These are phyloP conservation scores for Ogataea paradorogensis DNA, from an alignment of 805 yeast species.

Conservation along the genomic window DNA sequence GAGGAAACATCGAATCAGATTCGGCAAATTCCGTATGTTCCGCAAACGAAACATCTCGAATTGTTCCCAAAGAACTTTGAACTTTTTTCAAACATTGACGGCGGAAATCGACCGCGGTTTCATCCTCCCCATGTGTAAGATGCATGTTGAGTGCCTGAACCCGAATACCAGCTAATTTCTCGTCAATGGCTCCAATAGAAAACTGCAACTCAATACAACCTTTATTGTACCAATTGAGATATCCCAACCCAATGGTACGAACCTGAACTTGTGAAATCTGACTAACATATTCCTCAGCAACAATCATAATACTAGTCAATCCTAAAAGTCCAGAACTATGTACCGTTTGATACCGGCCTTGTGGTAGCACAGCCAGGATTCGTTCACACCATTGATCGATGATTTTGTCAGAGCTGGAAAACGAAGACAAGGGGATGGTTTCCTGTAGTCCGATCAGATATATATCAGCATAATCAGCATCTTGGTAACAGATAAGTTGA, in stretches of 20 bases:
- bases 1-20: not conserved
- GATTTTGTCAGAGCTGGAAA: constrained; percentile 35
- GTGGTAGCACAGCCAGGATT: constrained; percentile 25
- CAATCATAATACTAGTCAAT: constrained; percentile 45
- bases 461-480: constrained; percentile 30
- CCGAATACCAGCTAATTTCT: constrained; percentile 32
- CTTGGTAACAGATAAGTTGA: constrained; percentile 15
- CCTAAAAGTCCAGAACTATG: constrained; percentile 52
- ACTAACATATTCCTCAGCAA: constrained; percentile 29
- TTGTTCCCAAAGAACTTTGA: constrained; percentile 13
- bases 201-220: constrained; percentile 52
- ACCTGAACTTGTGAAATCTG: constrained; percentile 41
- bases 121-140: constrained; percentile 46
- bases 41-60: constrained; percentile 18
- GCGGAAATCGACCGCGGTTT: constrained; percentile 13
- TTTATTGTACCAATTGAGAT: constrained; percentile 60
- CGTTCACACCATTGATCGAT: constrained; percentile 35
- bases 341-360: constrained; percentile 34
- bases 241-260: constrained; percentile 54
- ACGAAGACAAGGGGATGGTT: constrained; percentile 45
- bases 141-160: constrained; percentile 49
- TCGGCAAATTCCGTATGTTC: constrained; percentile 1
- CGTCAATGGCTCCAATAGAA: constrained; percentile 37
- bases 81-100: constrained; percentile 17
- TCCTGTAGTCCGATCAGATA: constrained; percentile 49